Conservation (phyloP, 2,329 filamentous ascomycete genomes). For the Fusarium nodosum region DNA sequence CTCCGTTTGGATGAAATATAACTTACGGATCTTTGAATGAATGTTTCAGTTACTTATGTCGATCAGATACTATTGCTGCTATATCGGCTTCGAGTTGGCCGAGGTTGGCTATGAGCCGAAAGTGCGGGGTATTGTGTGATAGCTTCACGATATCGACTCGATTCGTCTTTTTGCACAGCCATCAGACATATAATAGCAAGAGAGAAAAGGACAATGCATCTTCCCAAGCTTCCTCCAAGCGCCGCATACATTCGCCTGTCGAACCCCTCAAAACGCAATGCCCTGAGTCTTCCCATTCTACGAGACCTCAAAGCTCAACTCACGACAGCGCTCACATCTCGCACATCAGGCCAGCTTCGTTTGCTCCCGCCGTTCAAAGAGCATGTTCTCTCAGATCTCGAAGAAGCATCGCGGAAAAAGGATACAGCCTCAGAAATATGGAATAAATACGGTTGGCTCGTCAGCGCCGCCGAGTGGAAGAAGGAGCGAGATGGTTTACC, state of each 20-base stretch:
- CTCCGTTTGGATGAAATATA: rapidly evolving
- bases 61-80: neutral
- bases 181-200: neutral
- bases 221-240: slow-evolving; percentile 37
- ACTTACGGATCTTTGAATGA: neutral
- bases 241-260: slow-evolving; percentile 40
- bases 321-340: slow-evolving; percentile 32
- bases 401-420: neutral
- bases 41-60: neutral
- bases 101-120: neutral
- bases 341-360: slow-evolving; percentile 14
- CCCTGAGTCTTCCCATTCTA: slow-evolving; percentile 38
- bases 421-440: slow-evolving; percentile 10
- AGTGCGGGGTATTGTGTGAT: neutral
- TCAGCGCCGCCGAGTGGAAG: slow-evolving; percentile 42
- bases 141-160: neutral
- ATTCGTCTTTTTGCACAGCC: neutral
- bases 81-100: neutral
- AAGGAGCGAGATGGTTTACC: slow-evolving; percentile 40
- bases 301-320: slow-evolving; percentile 42
- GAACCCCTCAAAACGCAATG: slow-evolving; percentile 45
- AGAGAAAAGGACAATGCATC: slow-evolving; percentile 21
- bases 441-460: slow-evolving; percentile 41
- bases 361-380: slow-evolving; percentile 37
- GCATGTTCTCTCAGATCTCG: slow-evolving; percentile 8